These are phyloP conservation scores for Codiaeum variegatum DNA, from an alignment of 441 rosid genomes.

Conservation along the genomic window DNA sequence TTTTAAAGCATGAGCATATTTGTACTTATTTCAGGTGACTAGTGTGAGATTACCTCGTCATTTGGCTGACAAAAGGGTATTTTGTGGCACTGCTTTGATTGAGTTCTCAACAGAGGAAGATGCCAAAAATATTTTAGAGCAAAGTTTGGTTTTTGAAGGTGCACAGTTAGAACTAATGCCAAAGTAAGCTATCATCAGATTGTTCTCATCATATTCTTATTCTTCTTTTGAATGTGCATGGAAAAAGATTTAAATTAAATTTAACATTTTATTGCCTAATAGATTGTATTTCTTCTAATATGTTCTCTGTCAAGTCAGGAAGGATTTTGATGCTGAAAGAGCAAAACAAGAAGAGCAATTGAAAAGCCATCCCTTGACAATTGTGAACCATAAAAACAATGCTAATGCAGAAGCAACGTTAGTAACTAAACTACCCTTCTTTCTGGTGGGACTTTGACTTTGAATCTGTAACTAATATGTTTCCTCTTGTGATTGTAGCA, in stretches of 20 bases:
- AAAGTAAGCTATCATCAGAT: not conserved
- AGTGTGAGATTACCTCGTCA: slow-evolving; percentile 90
- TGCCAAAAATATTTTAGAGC: slow-evolving; percentile 48
- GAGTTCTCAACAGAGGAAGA: slow-evolving; percentile 79
- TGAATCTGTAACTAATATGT: slow-evolving; percentile 13
- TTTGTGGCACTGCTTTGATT: slow-evolving; percentile 74
- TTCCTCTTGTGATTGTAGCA: slow-evolving; percentile 25
- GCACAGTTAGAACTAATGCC: slow-evolving; percentile 25
- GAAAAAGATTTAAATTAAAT: not conserved
- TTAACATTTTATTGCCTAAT: not conserved
- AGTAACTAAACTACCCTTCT: slow-evolving; percentile 8
- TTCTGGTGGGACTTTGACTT: slow-evolving; percentile 6
- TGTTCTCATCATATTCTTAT: not conserved
- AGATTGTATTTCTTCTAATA: slow-evolving; percentile 8
- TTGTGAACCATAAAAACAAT: slow-evolving; percentile 37
- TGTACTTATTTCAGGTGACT: slow-evolving; percentile 48
- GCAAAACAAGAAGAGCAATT: slow-evolving; percentile 41
- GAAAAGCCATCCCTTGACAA: slow-evolving; percentile 30
- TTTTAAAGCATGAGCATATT: slow-evolving; percentile 6
- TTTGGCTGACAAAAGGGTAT: slow-evolving; percentile 56
- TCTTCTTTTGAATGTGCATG: not conserved
- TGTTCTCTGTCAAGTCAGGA: slow-evolving; percentile 36
- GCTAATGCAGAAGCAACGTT: slow-evolving; percentile 33
- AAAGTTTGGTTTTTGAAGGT: slow-evolving; percentile 62
- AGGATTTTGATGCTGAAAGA: slow-evolving; percentile 63